Evolutionary conservation across 2,329 filamentous ascomycete genomes (phyloP).

Genomic region (Sphaerulina musiva): DNA sequence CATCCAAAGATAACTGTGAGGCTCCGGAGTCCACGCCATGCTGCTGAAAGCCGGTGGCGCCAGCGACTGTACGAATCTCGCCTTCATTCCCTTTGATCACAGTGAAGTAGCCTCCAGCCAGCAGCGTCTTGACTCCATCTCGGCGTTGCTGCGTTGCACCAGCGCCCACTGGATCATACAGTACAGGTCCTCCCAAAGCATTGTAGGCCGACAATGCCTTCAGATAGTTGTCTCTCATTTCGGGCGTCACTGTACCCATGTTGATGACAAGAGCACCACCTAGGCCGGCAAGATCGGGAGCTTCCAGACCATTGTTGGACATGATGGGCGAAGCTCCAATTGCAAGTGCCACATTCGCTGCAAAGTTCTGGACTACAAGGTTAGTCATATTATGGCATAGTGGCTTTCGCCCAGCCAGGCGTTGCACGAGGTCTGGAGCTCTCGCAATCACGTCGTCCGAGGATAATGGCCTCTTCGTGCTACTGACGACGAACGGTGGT

Average conservation of each 20-base stretch:
- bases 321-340: constrained; percentile 89
- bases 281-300: constrained; percentile 67
- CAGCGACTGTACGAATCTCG: constrained; percentile 70
- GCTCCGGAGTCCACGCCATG: constrained; percentile 75
- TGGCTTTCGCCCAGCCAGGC: constrained; percentile 58
- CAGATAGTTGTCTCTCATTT: constrained; percentile 63
- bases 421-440: constrained; percentile 43
- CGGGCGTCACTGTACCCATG: constrained; percentile 84
- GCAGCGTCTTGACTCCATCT: constrained; percentile 62
- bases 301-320: constrained; percentile 80
- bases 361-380: constrained; percentile 88
- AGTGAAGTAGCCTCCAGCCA: constrained; percentile 69
- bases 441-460: constrained; percentile 25
- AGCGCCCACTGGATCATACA: constrained; percentile 86
- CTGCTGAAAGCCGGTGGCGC: constrained; percentile 53
- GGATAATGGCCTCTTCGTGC: constrained; percentile 29
- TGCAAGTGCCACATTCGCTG: constrained; percentile 80
- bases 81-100: constrained; percentile 92
- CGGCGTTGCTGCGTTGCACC: constrained; percentile 73
- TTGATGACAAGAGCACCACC: constrained; percentile 81
- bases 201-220: constrained; percentile 79
- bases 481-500: constrained; percentile 32
- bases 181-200: constrained; percentile 61
- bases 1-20: constrained; percentile 47
- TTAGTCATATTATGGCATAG: constrained; percentile 94